phyloP scores from a whole-genome alignment of 1,284 basidiomycete species.

The Megacollybia platyphylla region DNA sequence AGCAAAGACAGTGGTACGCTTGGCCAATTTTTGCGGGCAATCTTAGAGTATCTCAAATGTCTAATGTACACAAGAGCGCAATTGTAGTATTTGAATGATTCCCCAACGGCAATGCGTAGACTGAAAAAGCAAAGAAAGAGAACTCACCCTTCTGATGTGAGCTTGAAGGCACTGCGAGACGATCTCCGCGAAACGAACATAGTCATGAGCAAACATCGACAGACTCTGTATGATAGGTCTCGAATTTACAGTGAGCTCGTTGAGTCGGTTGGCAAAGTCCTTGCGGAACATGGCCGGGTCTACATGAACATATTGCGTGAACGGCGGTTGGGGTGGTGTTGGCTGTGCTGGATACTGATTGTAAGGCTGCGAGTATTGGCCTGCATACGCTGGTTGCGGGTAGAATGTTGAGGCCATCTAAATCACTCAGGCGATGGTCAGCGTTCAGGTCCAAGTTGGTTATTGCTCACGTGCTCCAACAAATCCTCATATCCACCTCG shows the following conservation, averaged over 20 bases:
- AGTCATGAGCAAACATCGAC: constrained; percentile 90
- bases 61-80: too few relatives aligned
- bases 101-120: not conserved
- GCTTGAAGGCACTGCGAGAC: constrained; percentile 82
- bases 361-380: constrained; percentile 23
- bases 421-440: not conserved
- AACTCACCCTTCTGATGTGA: constrained; percentile 83
- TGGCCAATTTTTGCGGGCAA: not conserved
- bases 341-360: constrained; percentile 32
- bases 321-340: constrained; percentile 27
- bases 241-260: constrained; percentile 88
- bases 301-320: constrained; percentile 36
- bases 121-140: constrained; percentile 7
- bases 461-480: not conserved
- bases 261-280: constrained; percentile 68
- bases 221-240: constrained; percentile 90
- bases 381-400: constrained; percentile 23
- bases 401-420: constrained; percentile 15
- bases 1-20: not conserved
- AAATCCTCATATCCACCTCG: not conserved
- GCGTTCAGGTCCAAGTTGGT: not conserved
- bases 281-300: constrained; percentile 72
- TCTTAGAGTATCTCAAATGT: too few relatives aligned
- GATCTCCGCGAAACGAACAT: constrained; percentile 66
- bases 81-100: not conserved